Evolutionary conservation across 169 alveolate species (phyloP).

Genomic region (Plasmodium inui): DNA sequence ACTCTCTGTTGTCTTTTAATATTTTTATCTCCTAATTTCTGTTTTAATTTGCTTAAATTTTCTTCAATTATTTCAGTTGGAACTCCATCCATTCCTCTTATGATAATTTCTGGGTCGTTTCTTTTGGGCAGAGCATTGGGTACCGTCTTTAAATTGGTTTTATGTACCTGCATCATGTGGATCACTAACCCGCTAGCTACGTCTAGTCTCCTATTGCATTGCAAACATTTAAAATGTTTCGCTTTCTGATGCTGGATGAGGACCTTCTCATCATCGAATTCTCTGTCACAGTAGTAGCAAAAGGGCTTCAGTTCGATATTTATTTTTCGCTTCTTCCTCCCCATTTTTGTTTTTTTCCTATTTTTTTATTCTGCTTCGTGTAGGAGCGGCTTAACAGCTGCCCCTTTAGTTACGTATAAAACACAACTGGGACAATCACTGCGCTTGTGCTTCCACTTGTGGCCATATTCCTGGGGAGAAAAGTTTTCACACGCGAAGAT

Average conservation of each 20-base stretch:
- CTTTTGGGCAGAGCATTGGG: slow-evolving; percentile 98
- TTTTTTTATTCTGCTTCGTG: background rate
- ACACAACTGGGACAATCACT: background rate
- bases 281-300: slow-evolving; percentile 98
- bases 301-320: slow-evolving; percentile 94
- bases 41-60: slow-evolving; percentile 79
- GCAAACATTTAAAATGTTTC: slow-evolving; percentile 95
- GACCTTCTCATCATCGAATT: slow-evolving; percentile 96
- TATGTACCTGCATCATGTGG: slow-evolving; percentile 95
- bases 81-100: slow-evolving; percentile 98
- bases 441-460: background rate
- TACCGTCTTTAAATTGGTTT: slow-evolving; percentile 90
- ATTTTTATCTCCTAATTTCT: slow-evolving; percentile 83
- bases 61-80: slow-evolving; percentile 92
- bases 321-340: slow-evolving; percentile 94
- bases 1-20: slow-evolving; percentile 86
- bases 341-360: slow-evolving; percentile 82
- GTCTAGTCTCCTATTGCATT: slow-evolving; percentile 95
- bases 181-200: slow-evolving; percentile 94
- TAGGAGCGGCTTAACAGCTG: background rate
- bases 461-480: background rate
- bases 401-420: background rate
- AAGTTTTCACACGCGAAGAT: background rate
- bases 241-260: slow-evolving; percentile 98
- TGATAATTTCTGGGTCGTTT: slow-evolving; percentile 93